A percentile compares a stretch with the other conserved stretches of the same genome.
These are phyloP conservation scores for Nakazawaea peltata DNA, from an alignment of 805 yeast species.

Conservation along the genomic window DNA sequence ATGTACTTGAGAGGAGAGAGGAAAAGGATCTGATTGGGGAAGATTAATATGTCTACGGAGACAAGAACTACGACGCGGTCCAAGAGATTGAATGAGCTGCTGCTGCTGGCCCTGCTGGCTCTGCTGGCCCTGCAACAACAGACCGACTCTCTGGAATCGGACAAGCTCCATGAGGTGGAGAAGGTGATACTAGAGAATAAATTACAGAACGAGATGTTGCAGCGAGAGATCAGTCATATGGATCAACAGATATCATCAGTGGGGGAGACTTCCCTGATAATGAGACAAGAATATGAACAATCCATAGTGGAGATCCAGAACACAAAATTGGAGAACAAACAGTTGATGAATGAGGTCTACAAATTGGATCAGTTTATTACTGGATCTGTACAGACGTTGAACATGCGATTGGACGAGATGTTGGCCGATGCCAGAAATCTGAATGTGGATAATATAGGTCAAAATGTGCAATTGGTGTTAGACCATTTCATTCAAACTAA, in stretches of 20 bases:
- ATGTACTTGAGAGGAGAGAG: no score
- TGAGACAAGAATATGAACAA: conserved; percentile 3
- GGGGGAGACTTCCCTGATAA: background rate
- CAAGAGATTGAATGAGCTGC: no score
- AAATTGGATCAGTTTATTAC: background rate
- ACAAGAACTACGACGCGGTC: no score
- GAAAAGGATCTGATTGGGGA: no score
- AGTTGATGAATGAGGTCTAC: conserved; percentile 1
- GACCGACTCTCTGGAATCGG: no score
- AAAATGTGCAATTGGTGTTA: conserved; percentile 8
- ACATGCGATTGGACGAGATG: conserved; percentile 3
- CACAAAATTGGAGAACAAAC: conserved; percentile 1
- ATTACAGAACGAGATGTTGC: conserved; percentile 2
- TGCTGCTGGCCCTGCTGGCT: no score
- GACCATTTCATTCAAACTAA: conserved; percentile 7
- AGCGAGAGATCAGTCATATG: background rate
- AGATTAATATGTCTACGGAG: no score
- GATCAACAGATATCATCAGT: conserved; percentile 1
- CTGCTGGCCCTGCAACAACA: no score
- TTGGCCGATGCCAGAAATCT: background rate
- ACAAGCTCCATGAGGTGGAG: conserved; percentile 1
- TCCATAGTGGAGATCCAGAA: conserved; percentile 5
- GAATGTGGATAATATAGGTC: background rate
- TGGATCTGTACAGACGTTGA: background rate
- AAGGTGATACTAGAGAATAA: conserved; percentile 2